A percentile compares a stretch with the other conserved stretches of the same genome.
phyloP scores from a whole-genome alignment of 2,329 filamentous ascomycete species.

The Diaporthe aspalathi region DNA sequence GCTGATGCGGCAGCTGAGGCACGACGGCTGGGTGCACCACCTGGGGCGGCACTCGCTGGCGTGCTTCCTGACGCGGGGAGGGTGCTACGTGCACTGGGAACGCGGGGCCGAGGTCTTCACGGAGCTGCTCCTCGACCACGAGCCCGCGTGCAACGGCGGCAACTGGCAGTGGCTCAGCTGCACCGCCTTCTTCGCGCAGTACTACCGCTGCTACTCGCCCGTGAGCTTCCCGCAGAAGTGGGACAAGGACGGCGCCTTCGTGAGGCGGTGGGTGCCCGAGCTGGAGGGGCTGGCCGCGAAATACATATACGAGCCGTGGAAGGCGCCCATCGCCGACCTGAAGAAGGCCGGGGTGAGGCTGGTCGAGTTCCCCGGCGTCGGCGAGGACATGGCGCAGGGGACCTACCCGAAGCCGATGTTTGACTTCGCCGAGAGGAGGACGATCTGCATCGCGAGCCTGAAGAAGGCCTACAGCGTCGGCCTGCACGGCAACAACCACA shows the following conservation, averaged over 20 bases:
- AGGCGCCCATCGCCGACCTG: slow-evolving; percentile 75
- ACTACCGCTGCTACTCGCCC: slow-evolving; percentile 77
- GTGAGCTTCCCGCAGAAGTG: slow-evolving; percentile 80
- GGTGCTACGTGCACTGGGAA: slow-evolving; percentile 84
- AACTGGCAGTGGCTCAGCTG: slow-evolving; percentile 86
- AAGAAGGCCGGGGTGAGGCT: slow-evolving; percentile 63
- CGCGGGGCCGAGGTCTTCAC: slow-evolving; percentile 83
- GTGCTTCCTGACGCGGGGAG: slow-evolving; percentile 83
- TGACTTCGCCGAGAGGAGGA: slow-evolving; percentile 73
- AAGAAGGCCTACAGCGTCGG: slow-evolving; percentile 76
- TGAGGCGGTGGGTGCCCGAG: slow-evolving; percentile 76
- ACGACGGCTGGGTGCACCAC: slow-evolving; percentile 85
- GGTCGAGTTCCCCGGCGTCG: slow-evolving; percentile 62
- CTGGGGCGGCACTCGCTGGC: slow-evolving; percentile 81
- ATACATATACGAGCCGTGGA: slow-evolving; percentile 85
- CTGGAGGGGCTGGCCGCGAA: slow-evolving; percentile 70
- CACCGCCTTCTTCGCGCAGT: slow-evolving; percentile 79
- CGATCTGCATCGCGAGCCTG: slow-evolving; percentile 73
- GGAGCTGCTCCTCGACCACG: slow-evolving; percentile 80
- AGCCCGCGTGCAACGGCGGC: slow-evolving; percentile 77
- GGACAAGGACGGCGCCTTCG: slow-evolving; percentile 75
- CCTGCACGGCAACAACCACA: slow-evolving; percentile 71
- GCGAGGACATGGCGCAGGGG: slow-evolving; percentile 53
- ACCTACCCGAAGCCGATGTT: slow-evolving; percentile 82
- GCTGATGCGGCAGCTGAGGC: slow-evolving; percentile 78